Conservation (phyloP, 805 yeast species). For the Priceomyces castillae region DNA sequence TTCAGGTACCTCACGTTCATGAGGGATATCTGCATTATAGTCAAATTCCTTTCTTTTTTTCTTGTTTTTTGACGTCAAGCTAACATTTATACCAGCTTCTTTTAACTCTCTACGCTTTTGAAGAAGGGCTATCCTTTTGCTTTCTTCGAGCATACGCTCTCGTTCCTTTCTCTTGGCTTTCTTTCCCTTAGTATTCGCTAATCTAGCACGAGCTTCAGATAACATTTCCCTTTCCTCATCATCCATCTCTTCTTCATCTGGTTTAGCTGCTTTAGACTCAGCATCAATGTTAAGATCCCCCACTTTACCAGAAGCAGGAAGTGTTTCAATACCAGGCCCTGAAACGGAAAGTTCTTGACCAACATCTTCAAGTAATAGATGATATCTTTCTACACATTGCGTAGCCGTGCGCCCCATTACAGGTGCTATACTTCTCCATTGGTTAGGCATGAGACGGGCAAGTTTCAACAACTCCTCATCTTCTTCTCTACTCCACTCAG, state of each 20-base stretch:
- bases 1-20: constrained; percentile 63
- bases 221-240: constrained; percentile 92
- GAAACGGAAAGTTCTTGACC: constrained; percentile 38
- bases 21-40: constrained; percentile 79
- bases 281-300: constrained; percentile 70
- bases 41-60: constrained; percentile 64
- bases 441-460: constrained; percentile 77
- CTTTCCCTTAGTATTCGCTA: constrained; percentile 91
- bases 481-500: constrained; percentile 71
- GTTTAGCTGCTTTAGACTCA: constrained; percentile 76
- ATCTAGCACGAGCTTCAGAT: constrained; percentile 89
- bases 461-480: constrained; percentile 68
- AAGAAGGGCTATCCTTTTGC: constrained; percentile 67
- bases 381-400: constrained; percentile 83
- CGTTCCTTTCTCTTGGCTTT: constrained; percentile 89
- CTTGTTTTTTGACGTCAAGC: constrained; percentile 51
- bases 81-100: constrained; percentile 66
- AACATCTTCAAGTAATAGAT: constrained; percentile 56
- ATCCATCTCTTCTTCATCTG: constrained; percentile 74
- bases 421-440: constrained; percentile 91
- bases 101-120: constrained; percentile 81
- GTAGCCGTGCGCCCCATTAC: constrained; percentile 81
- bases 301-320: constrained; percentile 38
- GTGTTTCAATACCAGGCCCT: constrained; percentile 54
- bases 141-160: constrained; percentile 79